These are phyloP conservation scores for Aspergillus ruber DNA, from an alignment of 2,329 filamentous ascomycete species.

Conservation along the genomic window DNA sequence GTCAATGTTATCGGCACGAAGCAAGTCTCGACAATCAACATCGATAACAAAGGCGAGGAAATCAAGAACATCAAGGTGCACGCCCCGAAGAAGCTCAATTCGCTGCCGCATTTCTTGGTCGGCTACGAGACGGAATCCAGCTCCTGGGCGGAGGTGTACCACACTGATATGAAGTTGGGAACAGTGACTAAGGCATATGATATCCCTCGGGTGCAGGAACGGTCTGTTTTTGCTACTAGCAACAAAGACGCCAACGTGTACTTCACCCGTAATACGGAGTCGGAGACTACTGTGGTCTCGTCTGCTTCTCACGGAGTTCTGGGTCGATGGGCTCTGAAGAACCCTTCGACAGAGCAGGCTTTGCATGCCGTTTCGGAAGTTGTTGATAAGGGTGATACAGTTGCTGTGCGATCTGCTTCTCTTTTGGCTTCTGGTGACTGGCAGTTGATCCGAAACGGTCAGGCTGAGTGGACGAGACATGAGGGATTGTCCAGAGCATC, in stretches of 20 bases:
- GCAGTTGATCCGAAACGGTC: slow-evolving; percentile 76
- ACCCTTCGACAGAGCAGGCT: slow-evolving; percentile 41
- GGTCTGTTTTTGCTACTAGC: slow-evolving; percentile 72
- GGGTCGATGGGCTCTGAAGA: slow-evolving; percentile 62
- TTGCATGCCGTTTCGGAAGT: slow-evolving; percentile 75
- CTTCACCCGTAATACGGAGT: slow-evolving; percentile 73
- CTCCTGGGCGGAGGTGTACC: slow-evolving; percentile 80
- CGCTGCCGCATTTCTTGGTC: slow-evolving; percentile 75
- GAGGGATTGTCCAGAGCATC: slow-evolving; percentile 78
- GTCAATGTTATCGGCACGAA: slow-evolving; percentile 41
- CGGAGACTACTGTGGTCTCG: slow-evolving; percentile 67
- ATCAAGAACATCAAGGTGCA: slow-evolving; percentile 60
- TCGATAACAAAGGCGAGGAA: slow-evolving; percentile 37
- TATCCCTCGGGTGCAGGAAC: slow-evolving; percentile 63
- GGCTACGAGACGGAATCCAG: slow-evolving; percentile 65
- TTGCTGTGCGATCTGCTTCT: slow-evolving; percentile 71
- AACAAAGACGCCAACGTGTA: slow-evolving; percentile 75
- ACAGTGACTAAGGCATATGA: slow-evolving; percentile 72
- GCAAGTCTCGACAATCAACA: slow-evolving; percentile 30
- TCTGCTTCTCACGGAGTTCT: slow-evolving; percentile 71
- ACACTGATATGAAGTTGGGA: slow-evolving; percentile 65
- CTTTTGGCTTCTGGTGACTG: slow-evolving; percentile 64
- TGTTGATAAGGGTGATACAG: slow-evolving; percentile 63
- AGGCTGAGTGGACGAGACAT: slow-evolving; percentile 68
- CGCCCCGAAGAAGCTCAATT: slow-evolving; percentile 64